A percentile compares a stretch with the other conserved stretches of the same genome.
These are phyloP conservation scores for Colletotrichum trifolii DNA, from an alignment of 2,329 filamentous ascomycete species.

Conservation along the genomic window DNA sequence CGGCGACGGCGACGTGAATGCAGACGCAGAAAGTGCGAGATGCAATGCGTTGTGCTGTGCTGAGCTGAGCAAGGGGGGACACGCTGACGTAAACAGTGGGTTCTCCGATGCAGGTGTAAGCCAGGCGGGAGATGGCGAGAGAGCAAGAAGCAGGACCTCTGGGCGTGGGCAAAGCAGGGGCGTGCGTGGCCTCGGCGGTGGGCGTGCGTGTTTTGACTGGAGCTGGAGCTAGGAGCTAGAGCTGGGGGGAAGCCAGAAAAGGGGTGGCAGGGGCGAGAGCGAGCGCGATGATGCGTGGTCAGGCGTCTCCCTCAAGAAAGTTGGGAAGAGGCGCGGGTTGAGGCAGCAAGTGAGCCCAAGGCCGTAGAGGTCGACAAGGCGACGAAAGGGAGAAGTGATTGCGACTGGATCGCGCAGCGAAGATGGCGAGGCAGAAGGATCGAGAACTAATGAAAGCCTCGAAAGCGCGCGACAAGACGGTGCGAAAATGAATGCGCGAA, in stretches of 20 bases:
- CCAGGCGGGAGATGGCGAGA: slow-evolving; percentile 11
- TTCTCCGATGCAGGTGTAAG: slow-evolving; percentile 8
- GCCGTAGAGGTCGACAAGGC: slow-evolving; percentile 28
- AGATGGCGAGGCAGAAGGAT: slow-evolving; percentile 38
- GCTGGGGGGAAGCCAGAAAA: slow-evolving; percentile 23
- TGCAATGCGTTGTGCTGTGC: slow-evolving; percentile 13
- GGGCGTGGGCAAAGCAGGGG: slow-evolving; percentile 23
- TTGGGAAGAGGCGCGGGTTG: slow-evolving; percentile 3
- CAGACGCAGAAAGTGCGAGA: slow-evolving; percentile 10
- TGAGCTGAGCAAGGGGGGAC: slow-evolving; percentile 3
- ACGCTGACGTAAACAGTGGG: slow-evolving; percentile 38
- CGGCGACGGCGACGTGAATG: slow-evolving; percentile 22
- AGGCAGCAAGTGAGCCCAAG: slow-evolving; percentile 29
- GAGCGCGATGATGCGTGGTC: slow-evolving; percentile 36
- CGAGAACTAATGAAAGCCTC: slow-evolving; percentile 64
- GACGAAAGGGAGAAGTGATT: slow-evolving; percentile 26
- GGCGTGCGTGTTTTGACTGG: slow-evolving; percentile 14
- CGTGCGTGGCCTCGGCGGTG: slow-evolving; percentile 13
- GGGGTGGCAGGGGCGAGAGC: slow-evolving; percentile 35
- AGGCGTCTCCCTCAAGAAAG: slow-evolving; percentile 26
- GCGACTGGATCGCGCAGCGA: slow-evolving; percentile 38
- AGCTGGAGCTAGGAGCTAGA: no score
- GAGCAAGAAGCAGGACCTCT: background rate
- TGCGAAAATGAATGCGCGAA: slow-evolving; percentile 40
- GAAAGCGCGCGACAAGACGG: slow-evolving; percentile 43